Base-by-base conservation (phyloP, 192 early-diverging fungal genomes). In the Borealophlyctis nickersoniae region DNA sequence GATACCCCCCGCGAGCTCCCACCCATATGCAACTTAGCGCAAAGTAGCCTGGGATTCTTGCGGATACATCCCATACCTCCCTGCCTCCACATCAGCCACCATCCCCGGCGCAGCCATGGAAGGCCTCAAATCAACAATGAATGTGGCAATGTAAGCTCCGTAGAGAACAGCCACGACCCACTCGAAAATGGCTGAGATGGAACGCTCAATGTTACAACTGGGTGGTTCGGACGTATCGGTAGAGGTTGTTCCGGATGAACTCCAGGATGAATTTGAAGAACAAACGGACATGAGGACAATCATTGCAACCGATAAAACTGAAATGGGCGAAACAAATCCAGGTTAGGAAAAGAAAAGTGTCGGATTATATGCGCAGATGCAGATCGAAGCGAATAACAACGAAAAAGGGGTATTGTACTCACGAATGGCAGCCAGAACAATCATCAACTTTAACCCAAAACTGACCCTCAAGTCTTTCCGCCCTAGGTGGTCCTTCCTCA, bases 281-380 rank as follows among this genome's bases (percentile, higher is more conserved):
- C 67, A 69, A n/a, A 56, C 13, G 31, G 2, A 19, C 67, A 62
- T 69, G 23, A 69, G 53, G 36, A 62, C 60, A 24, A 69, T 55
- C 67, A 69, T 69, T 29, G 60, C 60, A 45, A 69, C 33, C 7
- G 53, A 32, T n/a, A 36, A 13, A 3, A 22, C 66, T 68, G 51
- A 35, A 52, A 36, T 7, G 35, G 49, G 52, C 3, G 36, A 30
- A 33, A 50, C 2, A 23, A 27, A 31, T 19, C 0, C 45, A 50
- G 36, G 53, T 13, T 14, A 13, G 48, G 3, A 9, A 13, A 3
- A n/a, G 19, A 27, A 62, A 62, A 28, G 13, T 27, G 22, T 26
- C 30, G 30, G 35, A 60, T 9, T n/a, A n/a, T n/a, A n/a, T n/a
- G n/a, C n/a, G n/a, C n/a, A n/a, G n/a, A n/a, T n/a, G n/a, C n/a